A percentile compares a stretch with the other conserved stretches of the same genome.
Evolutionary conservation across 2,329 filamentous ascomycete species (phyloP).

Genomic region (Arthrobotrys iridis): DNA sequence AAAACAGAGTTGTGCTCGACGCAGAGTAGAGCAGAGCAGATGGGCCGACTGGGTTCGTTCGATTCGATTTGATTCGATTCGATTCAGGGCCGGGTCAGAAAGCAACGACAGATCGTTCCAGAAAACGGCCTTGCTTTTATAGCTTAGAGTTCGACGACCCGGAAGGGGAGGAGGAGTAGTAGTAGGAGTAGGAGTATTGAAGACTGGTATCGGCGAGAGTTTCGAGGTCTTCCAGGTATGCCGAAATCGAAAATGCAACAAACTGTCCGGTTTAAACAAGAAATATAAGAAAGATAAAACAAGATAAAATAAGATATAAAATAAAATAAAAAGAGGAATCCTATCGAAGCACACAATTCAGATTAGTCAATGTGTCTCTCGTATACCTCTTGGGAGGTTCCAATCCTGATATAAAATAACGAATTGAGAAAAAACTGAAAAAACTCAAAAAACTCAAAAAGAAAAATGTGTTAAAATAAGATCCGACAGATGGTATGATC

Average conservation of each 20-base stretch:
- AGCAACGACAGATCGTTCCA: constrained; percentile 26
- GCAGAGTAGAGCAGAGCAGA: too few species aligned
- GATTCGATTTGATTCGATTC: neutral
- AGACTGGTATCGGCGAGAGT: neutral
- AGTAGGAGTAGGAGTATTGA: neutral
- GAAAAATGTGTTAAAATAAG: neutral
- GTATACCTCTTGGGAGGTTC: neutral
- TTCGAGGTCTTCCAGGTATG: constrained; percentile 7
- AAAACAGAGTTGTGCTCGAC: too few species aligned
- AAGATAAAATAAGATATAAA: too few species aligned
- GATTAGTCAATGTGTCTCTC: constrained; percentile 1
- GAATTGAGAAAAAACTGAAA: neutral
- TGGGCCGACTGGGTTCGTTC: neutral
- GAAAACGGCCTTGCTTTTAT: constrained; percentile 25
- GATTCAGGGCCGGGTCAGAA: neutral
- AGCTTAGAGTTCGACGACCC: constrained; percentile 13
- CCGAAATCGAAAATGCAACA: constrained; percentile 23
- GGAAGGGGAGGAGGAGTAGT: neutral
- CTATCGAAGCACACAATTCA: constrained; percentile 9
- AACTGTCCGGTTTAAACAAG: neutral
- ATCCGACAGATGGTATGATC: too few species aligned
- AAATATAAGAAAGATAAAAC: neutral
- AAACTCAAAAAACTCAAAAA: neutral
- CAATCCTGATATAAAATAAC: too few species aligned
- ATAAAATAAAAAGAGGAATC: constrained; percentile 4